Evolutionary conservation across 75 land plant species (phyloP).

Genomic region (Cunninghamia lanceolata): DNA sequence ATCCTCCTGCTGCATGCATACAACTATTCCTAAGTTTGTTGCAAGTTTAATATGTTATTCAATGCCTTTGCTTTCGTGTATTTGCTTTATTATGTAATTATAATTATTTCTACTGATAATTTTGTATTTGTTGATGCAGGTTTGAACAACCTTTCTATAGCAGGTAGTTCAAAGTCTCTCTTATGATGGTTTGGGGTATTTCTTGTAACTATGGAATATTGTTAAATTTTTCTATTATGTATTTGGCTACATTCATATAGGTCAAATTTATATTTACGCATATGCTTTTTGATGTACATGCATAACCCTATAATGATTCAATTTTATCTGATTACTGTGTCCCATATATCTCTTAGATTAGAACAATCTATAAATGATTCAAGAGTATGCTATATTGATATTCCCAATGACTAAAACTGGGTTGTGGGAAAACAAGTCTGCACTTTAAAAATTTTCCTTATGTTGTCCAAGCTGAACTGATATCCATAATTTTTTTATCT

Average conservation of each 20-base stretch:
- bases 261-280: neutral
- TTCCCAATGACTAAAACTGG: neutral
- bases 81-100: neutral
- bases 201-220: neutral
- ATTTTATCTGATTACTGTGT: slow-evolving; percentile 4
- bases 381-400: neutral
- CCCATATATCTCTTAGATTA: neutral
- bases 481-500: neutral
- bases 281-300: neutral
- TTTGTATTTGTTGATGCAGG: slow-evolving; percentile 1
- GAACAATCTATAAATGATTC: neutral
- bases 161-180: neutral
- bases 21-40: neutral
- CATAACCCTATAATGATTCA: neutral
- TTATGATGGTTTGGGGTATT: neutral
- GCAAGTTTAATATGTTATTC: neutral
- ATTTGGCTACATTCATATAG: neutral
- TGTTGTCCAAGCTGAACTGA: neutral
- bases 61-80: neutral
- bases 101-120: neutral
- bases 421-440: neutral
- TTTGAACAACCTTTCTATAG: slow-evolving; percentile 10
- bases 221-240: neutral
- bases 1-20: neutral
- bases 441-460: neutral